phyloP scores from a whole-genome alignment of 169 alveolate genomes.

The Plasmodium falciparum region DNA sequence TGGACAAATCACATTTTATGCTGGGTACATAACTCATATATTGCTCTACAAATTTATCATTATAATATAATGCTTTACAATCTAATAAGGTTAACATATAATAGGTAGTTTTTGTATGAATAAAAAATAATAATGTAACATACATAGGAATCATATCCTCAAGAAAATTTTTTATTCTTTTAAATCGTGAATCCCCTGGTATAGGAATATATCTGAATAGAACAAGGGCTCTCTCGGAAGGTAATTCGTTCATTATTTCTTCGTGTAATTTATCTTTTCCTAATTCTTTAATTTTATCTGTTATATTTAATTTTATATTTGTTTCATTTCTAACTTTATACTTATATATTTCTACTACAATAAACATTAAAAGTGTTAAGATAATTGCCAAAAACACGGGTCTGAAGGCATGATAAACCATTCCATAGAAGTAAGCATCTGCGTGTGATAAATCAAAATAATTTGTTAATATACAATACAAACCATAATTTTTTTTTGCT shows the following conservation, averaged over 20 bases:
- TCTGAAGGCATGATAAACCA: conserved; percentile 82
- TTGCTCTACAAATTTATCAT: conserved; percentile 73
- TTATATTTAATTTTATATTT: conserved; percentile 75
- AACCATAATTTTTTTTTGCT: conserved; percentile 55
- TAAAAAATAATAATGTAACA: conserved; percentile 89
- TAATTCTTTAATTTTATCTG: conserved; percentile 77
- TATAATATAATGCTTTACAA: conserved; percentile 82
- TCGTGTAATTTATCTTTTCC: conserved; percentile 73
- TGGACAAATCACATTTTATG: conserved; percentile 81
- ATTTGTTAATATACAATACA: conserved; percentile 84
- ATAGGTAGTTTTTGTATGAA: conserved; percentile 85
- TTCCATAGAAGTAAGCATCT: conserved; percentile 86
- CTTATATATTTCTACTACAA: conserved; percentile 68
- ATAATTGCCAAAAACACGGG: conserved; percentile 83
- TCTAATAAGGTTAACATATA: conserved; percentile 86
- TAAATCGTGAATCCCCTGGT: conserved; percentile 86
- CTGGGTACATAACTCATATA: conserved; percentile 78
- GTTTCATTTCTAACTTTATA: conserved; percentile 70
- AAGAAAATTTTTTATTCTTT: conserved; percentile 81
- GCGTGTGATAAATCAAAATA: conserved; percentile 80
- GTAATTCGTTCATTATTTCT: conserved; percentile 80
- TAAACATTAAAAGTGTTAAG: conserved; percentile 83
- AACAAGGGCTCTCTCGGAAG: conserved; percentile 85
- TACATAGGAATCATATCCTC: conserved; percentile 91
- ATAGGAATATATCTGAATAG: conserved; percentile 87